Percentiles rank a stretch among this genome's conserved stretches.
Conservation (phyloP, 2,329 filamentous ascomycete species). For the Apiospora arundinis region DNA sequence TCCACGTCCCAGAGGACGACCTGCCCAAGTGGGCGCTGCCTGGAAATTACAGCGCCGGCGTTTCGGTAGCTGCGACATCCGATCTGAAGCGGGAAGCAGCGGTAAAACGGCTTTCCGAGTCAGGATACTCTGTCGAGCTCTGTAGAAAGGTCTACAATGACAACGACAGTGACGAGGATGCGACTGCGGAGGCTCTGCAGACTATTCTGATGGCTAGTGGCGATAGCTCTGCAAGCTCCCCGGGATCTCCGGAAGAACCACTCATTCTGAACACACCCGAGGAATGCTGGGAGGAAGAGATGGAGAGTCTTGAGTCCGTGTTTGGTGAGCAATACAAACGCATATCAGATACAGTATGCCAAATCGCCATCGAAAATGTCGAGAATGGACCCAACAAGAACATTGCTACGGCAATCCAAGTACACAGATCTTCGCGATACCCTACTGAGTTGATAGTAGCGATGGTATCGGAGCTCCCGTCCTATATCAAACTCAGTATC, state of each 20-base stretch:
- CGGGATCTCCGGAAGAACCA: slow-evolving; percentile 49
- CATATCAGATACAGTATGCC: slow-evolving; percentile 68
- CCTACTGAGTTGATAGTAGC: slow-evolving; percentile 74
- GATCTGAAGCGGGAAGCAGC: slow-evolving; percentile 82
- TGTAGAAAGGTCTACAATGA: slow-evolving; percentile 80
- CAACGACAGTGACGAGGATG: slow-evolving; percentile 73
- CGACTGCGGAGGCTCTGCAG: slow-evolving; percentile 82
- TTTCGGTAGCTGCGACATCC: slow-evolving; percentile 77
- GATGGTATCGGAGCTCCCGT: slow-evolving; percentile 75
- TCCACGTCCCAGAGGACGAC: slow-evolving; percentile 97
- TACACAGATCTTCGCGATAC: slow-evolving; percentile 77
- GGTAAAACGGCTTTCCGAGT: slow-evolving; percentile 79
- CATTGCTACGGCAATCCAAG: slow-evolving; percentile 65
- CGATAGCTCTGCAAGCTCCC: slow-evolving; percentile 32
- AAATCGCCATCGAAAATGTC: slow-evolving; percentile 68
- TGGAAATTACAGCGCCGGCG: slow-evolving; percentile 88
- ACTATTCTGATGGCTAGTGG: slow-evolving; percentile 64
- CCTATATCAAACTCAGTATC: slow-evolving; percentile 91
- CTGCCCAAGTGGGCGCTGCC: slow-evolving; percentile 92
- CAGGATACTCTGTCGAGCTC: slow-evolving; percentile 85
- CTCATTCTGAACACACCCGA: slow-evolving; percentile 58
- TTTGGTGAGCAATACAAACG: slow-evolving; percentile 76
- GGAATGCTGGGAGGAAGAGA: slow-evolving; percentile 84
- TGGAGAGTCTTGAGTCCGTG: slow-evolving; percentile 82
- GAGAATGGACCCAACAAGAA: slow-evolving; percentile 55